A percentile compares a stretch with the other conserved stretches of the same genome.
Evolutionary conservation across 306 rosid species (phyloP).

Genomic region (Castanea crenata): DNA sequence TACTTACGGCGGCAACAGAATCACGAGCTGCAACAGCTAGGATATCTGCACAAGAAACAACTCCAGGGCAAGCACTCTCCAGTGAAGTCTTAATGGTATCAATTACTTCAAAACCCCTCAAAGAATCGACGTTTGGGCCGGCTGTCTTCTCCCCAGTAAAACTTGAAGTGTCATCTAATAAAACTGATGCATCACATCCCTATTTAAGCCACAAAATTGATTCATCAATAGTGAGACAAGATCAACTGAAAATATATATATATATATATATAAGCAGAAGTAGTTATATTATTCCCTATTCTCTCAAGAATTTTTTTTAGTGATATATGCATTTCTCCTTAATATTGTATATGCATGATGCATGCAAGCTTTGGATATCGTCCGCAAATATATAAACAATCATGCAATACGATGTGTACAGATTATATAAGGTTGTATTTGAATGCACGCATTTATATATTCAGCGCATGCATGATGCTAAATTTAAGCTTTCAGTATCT

Average conservation of each 20-base stretch:
- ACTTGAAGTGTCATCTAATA: constrained; percentile 63
- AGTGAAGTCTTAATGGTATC: constrained; percentile 56
- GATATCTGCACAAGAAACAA: constrained; percentile 77
- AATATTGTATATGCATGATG: not conserved
- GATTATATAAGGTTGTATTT: not conserved
- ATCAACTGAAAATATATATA: too few relatives aligned
- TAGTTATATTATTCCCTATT: too few relatives aligned
- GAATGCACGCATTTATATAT: not conserved
- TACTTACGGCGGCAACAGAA: constrained; percentile 57
- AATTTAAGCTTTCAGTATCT: too few relatives aligned
- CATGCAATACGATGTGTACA: not conserved
- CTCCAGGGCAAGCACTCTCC: constrained; percentile 59
- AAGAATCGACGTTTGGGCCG: constrained; percentile 46
- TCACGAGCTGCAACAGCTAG: constrained; percentile 67
- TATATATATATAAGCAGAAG: too few relatives aligned
- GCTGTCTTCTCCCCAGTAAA: constrained; percentile 74
- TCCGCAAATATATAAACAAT: not conserved
- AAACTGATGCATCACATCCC: constrained; percentile 81
- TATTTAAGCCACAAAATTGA: constrained; percentile 9
- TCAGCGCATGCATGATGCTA: not conserved
- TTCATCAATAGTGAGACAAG: not conserved
- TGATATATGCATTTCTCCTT: not conserved
- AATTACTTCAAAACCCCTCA: constrained; percentile 66
- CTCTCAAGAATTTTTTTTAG: too few relatives aligned
- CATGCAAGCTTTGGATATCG: not conserved